Evolutionary conservation across 139 green algal genomes (phyloP).

Genomic region (Closterium sp.): DNA sequence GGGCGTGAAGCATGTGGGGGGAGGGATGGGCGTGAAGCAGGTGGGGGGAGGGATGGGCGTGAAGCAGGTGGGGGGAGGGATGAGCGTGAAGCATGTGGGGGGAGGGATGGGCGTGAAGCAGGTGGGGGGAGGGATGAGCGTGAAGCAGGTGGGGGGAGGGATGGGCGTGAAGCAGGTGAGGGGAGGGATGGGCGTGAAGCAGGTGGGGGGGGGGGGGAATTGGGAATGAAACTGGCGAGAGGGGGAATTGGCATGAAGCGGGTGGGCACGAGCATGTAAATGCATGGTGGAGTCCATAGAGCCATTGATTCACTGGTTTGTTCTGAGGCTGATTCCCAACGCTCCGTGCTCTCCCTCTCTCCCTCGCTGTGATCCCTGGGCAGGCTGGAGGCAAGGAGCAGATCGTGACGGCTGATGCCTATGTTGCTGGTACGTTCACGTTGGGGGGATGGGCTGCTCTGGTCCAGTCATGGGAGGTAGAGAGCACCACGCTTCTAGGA

Average conservation of each 20-base stretch:
- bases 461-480: too few species aligned
- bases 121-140: too few species aligned
- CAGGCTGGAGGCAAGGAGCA: constrained; percentile 13
- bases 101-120: constrained; percentile 68
- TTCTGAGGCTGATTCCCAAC: too few species aligned
- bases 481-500: too few species aligned
- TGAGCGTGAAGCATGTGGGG: too few species aligned
- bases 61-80: not conserved
- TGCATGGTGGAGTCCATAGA: not conserved
- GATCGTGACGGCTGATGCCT: constrained; percentile 30
- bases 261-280: not conserved
- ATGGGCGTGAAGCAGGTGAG: not conserved
- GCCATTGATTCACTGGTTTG: too few species aligned
- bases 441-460: too few species aligned
- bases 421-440: constrained; percentile 24
- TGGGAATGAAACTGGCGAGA: not conserved
- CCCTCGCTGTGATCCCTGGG: not conserved
- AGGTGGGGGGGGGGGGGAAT: not conserved
- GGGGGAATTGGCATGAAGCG: too few species aligned
- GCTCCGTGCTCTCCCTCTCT: too few species aligned
- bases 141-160: too few species aligned
- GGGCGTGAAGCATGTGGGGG: not conserved
- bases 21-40: constrained; percentile 68
- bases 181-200: constrained; percentile 67
- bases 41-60: not conserved